phyloP scores from a whole-genome alignment of 2,329 filamentous ascomycete genomes.

The Ophiostoma fasciatum region DNA sequence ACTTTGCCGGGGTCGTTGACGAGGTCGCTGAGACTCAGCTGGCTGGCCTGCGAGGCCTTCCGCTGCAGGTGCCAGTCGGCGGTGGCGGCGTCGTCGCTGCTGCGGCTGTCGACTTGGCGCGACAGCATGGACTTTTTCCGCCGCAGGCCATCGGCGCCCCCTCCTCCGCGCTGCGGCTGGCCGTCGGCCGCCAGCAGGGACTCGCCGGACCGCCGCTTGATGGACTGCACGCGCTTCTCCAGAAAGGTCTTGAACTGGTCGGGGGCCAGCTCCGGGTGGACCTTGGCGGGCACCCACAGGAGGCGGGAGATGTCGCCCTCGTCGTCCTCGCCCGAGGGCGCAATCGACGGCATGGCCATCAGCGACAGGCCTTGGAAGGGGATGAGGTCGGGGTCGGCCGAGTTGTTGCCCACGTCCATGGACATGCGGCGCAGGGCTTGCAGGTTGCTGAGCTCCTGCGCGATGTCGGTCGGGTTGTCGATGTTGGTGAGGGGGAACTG shows the following conservation, averaged over 20 bases:
- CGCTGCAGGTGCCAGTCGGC: slow-evolving; percentile 45
- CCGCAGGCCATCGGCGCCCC: slow-evolving; percentile 34
- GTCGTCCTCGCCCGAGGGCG: slow-evolving; percentile 58
- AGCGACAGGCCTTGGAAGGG: slow-evolving; percentile 50
- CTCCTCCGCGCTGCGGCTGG: neutral
- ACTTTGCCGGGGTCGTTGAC: slow-evolving; percentile 64
- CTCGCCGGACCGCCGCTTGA: slow-evolving; percentile 69
- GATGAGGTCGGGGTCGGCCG: slow-evolving; percentile 58
- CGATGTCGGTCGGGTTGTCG: slow-evolving; percentile 75
- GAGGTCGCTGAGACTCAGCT: slow-evolving; percentile 64
- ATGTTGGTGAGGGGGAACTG: slow-evolving; percentile 81
- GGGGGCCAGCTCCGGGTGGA: slow-evolving; percentile 89
- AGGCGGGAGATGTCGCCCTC: slow-evolving; percentile 79
- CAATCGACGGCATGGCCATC: slow-evolving; percentile 56
- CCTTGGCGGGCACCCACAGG: slow-evolving; percentile 88
- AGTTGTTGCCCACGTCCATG: slow-evolving; percentile 77
- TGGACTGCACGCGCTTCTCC: slow-evolving; percentile 81
- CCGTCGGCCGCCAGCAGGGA: slow-evolving; percentile 45
- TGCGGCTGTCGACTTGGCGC: slow-evolving; percentile 65
- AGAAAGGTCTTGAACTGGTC: slow-evolving; percentile 95
- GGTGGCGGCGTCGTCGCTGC: neutral
- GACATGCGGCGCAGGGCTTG: slow-evolving; percentile 85
- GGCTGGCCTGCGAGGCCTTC: slow-evolving; percentile 56
- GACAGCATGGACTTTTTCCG: slow-evolving; percentile 96
- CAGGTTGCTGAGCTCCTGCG: slow-evolving; percentile 82